phyloP scores from a whole-genome alignment of 805 yeast genomes.

The Ogataea wickerhamii region DNA sequence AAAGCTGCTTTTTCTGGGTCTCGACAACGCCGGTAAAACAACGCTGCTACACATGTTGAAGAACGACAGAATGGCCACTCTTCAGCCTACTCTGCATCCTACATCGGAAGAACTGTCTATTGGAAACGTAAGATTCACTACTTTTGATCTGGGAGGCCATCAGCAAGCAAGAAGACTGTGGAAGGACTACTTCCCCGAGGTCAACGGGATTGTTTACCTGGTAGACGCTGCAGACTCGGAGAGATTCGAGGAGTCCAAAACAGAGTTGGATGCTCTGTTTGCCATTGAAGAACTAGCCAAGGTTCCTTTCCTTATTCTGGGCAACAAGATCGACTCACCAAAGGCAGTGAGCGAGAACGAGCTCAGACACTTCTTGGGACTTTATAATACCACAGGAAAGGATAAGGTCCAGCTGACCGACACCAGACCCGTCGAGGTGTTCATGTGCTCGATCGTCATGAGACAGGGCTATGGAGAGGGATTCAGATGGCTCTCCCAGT shows the following conservation, averaged over 20 bases:
- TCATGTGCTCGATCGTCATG: conserved; percentile 97
- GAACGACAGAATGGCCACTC: conserved; percentile 95
- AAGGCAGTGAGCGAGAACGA: conserved; percentile 94
- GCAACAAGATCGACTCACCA: conserved; percentile 94
- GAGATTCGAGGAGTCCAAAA: conserved; percentile 91
- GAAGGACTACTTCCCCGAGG: conserved; percentile 99
- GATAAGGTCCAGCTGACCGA: conserved; percentile 64
- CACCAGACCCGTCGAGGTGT: conserved; percentile 90
- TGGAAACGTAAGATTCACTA: conserved; percentile 94
- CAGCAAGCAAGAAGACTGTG: conserved; percentile 98
- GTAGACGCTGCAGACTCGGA: conserved; percentile 97
- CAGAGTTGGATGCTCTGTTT: conserved; percentile 89
- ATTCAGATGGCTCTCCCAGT: conserved; percentile 96
- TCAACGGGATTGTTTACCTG: conserved; percentile 91
- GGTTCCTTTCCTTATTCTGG: conserved; percentile 91
- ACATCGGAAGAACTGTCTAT: conserved; percentile 97
- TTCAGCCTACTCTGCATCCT: conserved; percentile 98
- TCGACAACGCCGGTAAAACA: conserved; percentile 98
- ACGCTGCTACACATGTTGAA: conserved; percentile 79
- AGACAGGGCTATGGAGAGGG: conserved; percentile 99
- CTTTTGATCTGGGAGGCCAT: conserved; percentile 98
- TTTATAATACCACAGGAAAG: conserved; percentile 88
- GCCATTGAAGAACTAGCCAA: conserved; percentile 84
- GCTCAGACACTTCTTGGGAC: conserved; percentile 83
- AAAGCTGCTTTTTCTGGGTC: conserved; percentile 89